Conservation (phyloP, 306 rosid species). For the Ziziphus jujuba region DNA sequence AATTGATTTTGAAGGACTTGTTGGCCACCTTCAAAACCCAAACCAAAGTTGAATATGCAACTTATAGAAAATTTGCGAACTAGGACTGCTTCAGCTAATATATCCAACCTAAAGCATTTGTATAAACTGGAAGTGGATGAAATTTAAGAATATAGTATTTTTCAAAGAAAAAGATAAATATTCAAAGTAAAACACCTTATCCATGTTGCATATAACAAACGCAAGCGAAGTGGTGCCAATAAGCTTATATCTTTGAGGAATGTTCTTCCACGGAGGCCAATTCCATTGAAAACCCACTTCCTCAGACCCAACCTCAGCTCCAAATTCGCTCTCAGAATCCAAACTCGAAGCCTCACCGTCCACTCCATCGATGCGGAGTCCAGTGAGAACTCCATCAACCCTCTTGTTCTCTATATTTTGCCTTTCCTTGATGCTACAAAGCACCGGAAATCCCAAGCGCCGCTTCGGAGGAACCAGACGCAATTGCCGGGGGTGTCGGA, state of each 20-base stretch:
- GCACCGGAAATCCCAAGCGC: constrained; percentile 30
- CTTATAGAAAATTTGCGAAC: background rate
- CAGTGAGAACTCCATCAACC: constrained; percentile 33
- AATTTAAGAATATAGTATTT: background rate
- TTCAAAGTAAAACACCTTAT: constrained; percentile 56
- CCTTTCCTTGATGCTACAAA: constrained; percentile 44
- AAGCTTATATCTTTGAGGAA: constrained; percentile 82
- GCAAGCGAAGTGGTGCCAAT: constrained; percentile 86
- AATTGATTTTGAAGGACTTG: no score
- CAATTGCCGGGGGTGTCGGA: constrained; percentile 38
- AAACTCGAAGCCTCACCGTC: constrained; percentile 27
- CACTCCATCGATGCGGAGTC: constrained; percentile 37
- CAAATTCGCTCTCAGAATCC: constrained; percentile 30
- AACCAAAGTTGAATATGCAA: no score
- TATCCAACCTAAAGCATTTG: background rate
- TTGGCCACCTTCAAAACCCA: no score
- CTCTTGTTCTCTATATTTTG: constrained; percentile 36
- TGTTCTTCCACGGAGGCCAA: constrained; percentile 95
- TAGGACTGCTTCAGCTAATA: background rate
- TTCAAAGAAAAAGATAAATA: background rate
- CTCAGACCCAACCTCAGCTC: constrained; percentile 26
- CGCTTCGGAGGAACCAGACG: constrained; percentile 30
- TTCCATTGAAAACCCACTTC: constrained; percentile 25
- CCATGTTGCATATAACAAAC: constrained; percentile 95
- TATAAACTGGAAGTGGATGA: background rate